phyloP scores from a whole-genome alignment of 2,329 filamentous ascomycete species.

The Arthroderma sp. region DNA sequence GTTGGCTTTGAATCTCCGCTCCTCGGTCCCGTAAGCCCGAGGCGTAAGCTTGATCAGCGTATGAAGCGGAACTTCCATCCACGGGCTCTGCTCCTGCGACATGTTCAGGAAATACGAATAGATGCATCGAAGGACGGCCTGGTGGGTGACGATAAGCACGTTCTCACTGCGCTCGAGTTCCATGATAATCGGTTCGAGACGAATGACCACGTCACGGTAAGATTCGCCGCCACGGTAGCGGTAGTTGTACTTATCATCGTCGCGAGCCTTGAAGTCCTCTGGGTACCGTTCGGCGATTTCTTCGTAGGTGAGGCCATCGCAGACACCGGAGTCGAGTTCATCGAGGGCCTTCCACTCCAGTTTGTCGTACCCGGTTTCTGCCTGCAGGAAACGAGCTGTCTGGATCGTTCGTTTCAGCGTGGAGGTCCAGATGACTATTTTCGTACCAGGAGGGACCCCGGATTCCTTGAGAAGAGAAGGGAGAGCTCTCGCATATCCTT shows the following conservation, averaged over 20 bases:
- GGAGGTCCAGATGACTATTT: slow-evolving; percentile 63
- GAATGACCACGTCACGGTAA: slow-evolving; percentile 92
- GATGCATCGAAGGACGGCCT: slow-evolving; percentile 91
- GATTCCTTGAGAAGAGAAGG: slow-evolving; percentile 76
- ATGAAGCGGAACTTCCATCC: slow-evolving; percentile 97
- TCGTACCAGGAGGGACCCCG: slow-evolving; percentile 56
- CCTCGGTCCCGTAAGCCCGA: slow-evolving; percentile 82
- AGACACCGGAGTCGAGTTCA: slow-evolving; percentile 91
- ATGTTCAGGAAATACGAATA: slow-evolving; percentile 99
- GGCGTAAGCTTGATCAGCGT: slow-evolving; percentile 94
- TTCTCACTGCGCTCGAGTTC: slow-evolving; percentile 93
- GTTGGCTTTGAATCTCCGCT: slow-evolving; percentile 75
- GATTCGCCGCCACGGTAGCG: slow-evolving; percentile 94
- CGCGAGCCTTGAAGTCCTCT: slow-evolving; percentile 86
- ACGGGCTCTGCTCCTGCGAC: slow-evolving; percentile 80
- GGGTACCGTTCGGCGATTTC: slow-evolving; percentile 86
- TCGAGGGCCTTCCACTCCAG: slow-evolving; percentile 98
- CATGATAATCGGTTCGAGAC: slow-evolving; percentile 98
- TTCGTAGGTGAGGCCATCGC: slow-evolving; percentile 90
- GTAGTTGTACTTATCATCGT: slow-evolving; percentile 99
- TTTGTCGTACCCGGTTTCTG: slow-evolving; percentile 64
- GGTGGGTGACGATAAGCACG: slow-evolving; percentile 94
- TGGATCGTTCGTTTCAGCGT: slow-evolving; percentile 77
- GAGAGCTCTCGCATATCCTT: slow-evolving; percentile 74
- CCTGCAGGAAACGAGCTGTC: slow-evolving; percentile 70